A percentile compares a stretch with the other conserved stretches of the same genome.
Conservation (phyloP, 2,329 filamentous ascomycete genomes). For the Neofusicoccum parvum region DNA sequence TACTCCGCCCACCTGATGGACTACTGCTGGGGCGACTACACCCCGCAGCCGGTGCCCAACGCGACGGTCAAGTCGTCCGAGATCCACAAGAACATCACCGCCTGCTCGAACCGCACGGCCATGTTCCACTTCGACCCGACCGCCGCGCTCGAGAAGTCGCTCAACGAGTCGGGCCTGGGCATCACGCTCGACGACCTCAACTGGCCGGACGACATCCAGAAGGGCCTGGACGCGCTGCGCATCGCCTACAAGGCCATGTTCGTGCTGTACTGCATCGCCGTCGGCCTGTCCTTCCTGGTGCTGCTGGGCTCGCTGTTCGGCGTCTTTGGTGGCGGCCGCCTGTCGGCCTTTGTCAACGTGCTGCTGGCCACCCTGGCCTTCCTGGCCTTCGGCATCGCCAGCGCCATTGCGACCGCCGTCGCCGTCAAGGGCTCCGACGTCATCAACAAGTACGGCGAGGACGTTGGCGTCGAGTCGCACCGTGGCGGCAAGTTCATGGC, state of each 20-base stretch:
- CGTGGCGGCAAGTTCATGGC: slow-evolving; percentile 58
- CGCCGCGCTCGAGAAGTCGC: slow-evolving; percentile 50
- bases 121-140: slow-evolving; percentile 62
- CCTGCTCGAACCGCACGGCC: slow-evolving; percentile 56
- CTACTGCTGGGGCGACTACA: slow-evolving; percentile 58
- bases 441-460: slow-evolving; percentile 57
- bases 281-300: slow-evolving; percentile 54
- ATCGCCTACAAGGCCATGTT: slow-evolving; percentile 56
- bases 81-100: slow-evolving; percentile 55
- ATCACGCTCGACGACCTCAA: slow-evolving; percentile 56
- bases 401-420: slow-evolving; percentile 71
- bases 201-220: slow-evolving; percentile 60
- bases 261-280: slow-evolving; percentile 61
- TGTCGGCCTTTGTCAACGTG: slow-evolving; percentile 55
- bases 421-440: slow-evolving; percentile 55
- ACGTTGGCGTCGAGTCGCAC: slow-evolving; percentile 52
- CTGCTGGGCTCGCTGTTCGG: slow-evolving; percentile 51
- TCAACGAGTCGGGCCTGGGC: slow-evolving; percentile 39
- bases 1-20: slow-evolving; percentile 64
- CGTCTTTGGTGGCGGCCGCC: slow-evolving; percentile 39
- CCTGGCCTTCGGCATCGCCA: slow-evolving; percentile 67
- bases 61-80: slow-evolving; percentile 42
- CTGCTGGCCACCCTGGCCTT: slow-evolving; percentile 55
- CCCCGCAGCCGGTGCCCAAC: slow-evolving; percentile 46
- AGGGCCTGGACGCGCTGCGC: slow-evolving; percentile 55